Evolutionary conservation across 2,329 filamentous ascomycete species (phyloP), one percentile per base, ranked within the genome.

Genomic region (Nakataea oryzae): DNA sequence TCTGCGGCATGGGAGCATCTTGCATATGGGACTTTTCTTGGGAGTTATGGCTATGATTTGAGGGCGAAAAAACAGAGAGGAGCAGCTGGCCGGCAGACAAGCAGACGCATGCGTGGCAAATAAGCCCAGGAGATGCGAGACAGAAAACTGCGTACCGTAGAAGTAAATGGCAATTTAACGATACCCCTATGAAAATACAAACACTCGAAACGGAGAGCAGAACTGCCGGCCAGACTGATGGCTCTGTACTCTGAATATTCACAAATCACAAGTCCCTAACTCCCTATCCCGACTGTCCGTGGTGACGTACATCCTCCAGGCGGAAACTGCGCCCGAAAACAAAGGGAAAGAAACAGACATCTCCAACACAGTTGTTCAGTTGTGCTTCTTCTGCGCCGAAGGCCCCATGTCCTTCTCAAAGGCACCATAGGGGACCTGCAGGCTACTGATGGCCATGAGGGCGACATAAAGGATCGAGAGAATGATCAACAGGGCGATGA

Each of bases 341-440:
- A 50, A 50, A 50, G 41, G 7, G 41, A n/a, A 50, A 50, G 21
- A 50, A 50, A 50, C 24, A 17, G 21, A 3, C 41, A 11, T 50
- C 41, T n/a, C 11, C 21, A 50, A n/a, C 6, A 50, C 11, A 9
- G 5, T 29, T 55, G 55, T 63, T 65, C 74, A 76, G 68, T 81
- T 82, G 75, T 87, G 82, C 79, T 91, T 96, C 85, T 93, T 96
- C 76, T 96, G 90, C 34, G 89, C 89, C 50, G 86, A 81, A n/a
- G 91, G 90, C 0, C 92, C 91, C 81, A 91, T 96, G 69, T 97
- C 93, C 80, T 96, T 97, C 73, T 96, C 93, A 72, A 97, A 99
- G 1, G 95, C 92, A 65, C 90, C 91, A 74, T 97, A 97, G 1
- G 91, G 90, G 32, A 97, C 91, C 73, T 97, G 82, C 24, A 99